phyloP scores from a whole-genome alignment of 768 basidiomycete genomes.

The Trametes maxima region DNA sequence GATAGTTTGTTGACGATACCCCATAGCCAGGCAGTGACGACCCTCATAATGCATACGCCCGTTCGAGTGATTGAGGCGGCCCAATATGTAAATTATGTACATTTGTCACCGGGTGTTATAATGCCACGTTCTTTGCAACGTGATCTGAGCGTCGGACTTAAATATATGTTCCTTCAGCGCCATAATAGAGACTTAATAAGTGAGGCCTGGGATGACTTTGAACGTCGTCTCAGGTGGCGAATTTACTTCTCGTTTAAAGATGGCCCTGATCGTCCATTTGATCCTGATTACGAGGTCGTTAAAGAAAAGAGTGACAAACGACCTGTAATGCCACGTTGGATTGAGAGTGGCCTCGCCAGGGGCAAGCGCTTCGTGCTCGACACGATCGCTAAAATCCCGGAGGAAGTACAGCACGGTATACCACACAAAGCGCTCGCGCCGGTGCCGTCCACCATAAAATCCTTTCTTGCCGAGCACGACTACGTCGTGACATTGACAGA shows the following conservation, averaged over 20 bases:
- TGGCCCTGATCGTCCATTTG: neutral
- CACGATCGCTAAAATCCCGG: too few species aligned
- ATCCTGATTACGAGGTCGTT: constrained; percentile 6
- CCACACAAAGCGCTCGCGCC: too few species aligned
- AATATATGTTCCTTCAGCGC: constrained; percentile 1
- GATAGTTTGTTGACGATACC: neutral
- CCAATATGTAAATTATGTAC: neutral
- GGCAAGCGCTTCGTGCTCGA: neutral
- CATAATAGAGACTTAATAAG: neutral
- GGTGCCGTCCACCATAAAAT: too few species aligned
- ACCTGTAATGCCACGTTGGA: neutral
- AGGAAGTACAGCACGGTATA: too few species aligned
- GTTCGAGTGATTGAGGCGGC: neutral
- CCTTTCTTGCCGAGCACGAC: too few species aligned
- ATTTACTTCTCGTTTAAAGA: constrained; percentile 1
- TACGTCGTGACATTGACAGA: too few species aligned
- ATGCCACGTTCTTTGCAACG: neutral
- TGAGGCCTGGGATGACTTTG: constrained; percentile 4
- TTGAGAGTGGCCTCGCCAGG: neutral
- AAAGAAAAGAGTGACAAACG: neutral
- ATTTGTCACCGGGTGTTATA: neutral
- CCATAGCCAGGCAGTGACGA: neutral
- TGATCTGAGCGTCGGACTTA: neutral
- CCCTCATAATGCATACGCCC: neutral
- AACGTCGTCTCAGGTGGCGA: neutral